phyloP scores from a whole-genome alignment of 2,329 filamentous ascomycete species.

The Aureobasidium sp. region DNA sequence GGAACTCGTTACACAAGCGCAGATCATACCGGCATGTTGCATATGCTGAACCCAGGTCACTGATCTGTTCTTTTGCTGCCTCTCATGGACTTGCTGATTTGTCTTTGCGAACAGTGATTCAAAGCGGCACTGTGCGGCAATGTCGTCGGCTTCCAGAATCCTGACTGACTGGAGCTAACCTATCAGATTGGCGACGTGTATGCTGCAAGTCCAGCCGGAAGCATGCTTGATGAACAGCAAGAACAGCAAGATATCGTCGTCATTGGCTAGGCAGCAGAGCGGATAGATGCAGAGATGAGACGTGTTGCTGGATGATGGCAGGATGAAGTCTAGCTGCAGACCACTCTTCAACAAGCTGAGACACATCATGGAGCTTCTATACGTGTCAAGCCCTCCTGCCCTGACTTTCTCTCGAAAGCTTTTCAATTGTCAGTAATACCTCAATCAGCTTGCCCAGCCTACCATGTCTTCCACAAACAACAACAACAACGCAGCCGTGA shows the following conservation, averaged over 20 bases:
- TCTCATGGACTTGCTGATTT: background rate
- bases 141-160: background rate
- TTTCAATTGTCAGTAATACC: background rate
- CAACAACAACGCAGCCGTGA: background rate
- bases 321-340: background rate
- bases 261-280: background rate
- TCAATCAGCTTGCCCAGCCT: background rate
- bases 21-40: background rate
- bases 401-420: background rate
- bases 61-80: background rate
- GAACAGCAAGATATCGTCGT: background rate
- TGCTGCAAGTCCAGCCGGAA: too few relatives aligned
- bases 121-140: background rate
- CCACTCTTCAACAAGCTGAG: background rate
- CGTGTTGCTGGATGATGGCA: background rate
- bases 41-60: background rate
- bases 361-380: background rate
- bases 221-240: background rate
- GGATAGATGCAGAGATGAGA: background rate
- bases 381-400: background rate
- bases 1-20: background rate
- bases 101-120: too few relatives aligned
- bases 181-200: background rate
- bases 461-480: background rate
- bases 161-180: too few relatives aligned